Evolutionary conservation across 2,329 filamentous ascomycete genomes (phyloP), one percentile per base, ranked within the genome.

Genomic region (Metarhizium brunneum): DNA sequence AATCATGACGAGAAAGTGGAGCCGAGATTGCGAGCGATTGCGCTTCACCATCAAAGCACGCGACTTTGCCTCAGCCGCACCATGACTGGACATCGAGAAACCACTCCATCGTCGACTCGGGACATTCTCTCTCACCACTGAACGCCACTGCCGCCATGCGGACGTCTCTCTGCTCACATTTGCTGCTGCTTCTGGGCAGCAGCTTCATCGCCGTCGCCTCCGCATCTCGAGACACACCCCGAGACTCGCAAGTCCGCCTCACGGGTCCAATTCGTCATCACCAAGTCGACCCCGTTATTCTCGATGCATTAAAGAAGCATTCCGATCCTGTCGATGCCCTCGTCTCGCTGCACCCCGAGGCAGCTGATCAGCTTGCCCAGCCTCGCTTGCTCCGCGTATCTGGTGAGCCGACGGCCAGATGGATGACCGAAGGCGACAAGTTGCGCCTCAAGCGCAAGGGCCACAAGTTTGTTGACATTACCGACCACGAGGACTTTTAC

Each of bases 341-440:
- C 30, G 16, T 67, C 25, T 59, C 59, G 20, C 57, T 68, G 13
- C 60, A 65, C 18, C 65, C 66, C 3, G 64, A 66, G 42, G 56
- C 57, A 20, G 63, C 65, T 16, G 63, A 60, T 14, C 47, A 60
- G 50, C 59, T 68, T 3, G 59, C 62, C 25, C 76, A 81, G 60
- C 73, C 75, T 56, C 80, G 75, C 61, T 72, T 88, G 29, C 80
- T 90, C 56, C 84, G 87, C 69, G 71, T 88, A 20, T 76, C 78
- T 4, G 85, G 85, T 4, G 82, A 81, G 61, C n/a, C 11, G 84
- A 70, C 61, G 65, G 40, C 83, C 13, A 71, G 75, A 69, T 89
- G 85, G 84, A 81, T 90, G 49, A 87, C 83, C 0, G 86, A 90
- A 63, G 80, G 87, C 43, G 83, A 89, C 69, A 90, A 90, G 71